phyloP scores from a whole-genome alignment of 177 flowering plant species.

The Vitis hybrid region DNA sequence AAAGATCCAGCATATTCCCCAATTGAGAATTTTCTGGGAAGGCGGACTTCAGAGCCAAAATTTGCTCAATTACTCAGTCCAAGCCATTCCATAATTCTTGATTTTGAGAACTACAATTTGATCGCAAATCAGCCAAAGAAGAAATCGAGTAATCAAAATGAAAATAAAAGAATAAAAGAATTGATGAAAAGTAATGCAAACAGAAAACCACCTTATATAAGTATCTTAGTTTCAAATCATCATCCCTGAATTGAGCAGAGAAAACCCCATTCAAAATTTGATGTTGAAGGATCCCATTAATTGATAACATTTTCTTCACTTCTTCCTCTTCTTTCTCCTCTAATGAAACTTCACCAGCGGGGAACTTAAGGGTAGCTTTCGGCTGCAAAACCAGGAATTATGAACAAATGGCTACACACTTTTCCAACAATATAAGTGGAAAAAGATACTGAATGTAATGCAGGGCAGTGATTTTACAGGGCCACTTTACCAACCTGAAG shows the following conservation, averaged over 20 bases:
- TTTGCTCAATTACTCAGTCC: neutral
- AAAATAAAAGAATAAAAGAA: neutral
- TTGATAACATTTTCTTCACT: constrained; percentile 47
- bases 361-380: constrained; percentile 77
- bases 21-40: constrained; percentile 1
- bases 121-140: neutral
- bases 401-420: too few relatives aligned
- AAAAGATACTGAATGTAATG: neutral
- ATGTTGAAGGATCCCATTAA: constrained; percentile 65
- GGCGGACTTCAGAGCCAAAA: neutral
- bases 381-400: constrained; percentile 55
- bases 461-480: neutral
- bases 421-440: neutral
- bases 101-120: neutral
- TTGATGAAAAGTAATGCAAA: neutral
- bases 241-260: constrained; percentile 66
- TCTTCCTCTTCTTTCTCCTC: constrained; percentile 82
- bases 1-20: neutral
- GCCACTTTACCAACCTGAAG: too few relatives aligned
- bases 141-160: neutral
- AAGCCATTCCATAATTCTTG: neutral
- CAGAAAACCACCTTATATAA: constrained; percentile 62
- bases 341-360: constrained; percentile 78
- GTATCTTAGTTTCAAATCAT: constrained; percentile 72
- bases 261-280: constrained; percentile 68